Evolutionary conservation across 768 basidiomycete species (phyloP).

Genomic region (Nidularia sp.): DNA sequence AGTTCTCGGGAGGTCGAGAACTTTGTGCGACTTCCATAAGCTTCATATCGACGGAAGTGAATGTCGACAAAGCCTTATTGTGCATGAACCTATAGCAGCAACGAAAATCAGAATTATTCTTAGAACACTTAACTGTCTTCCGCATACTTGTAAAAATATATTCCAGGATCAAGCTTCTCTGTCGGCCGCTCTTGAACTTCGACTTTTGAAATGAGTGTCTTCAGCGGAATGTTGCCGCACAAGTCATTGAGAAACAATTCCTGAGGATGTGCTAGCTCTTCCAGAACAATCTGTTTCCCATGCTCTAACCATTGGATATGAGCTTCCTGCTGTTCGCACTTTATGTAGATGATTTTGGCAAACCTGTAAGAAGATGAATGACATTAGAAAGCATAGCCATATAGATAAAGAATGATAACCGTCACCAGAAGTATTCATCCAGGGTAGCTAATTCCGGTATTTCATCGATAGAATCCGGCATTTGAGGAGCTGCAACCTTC

Average conservation of each 20-base stretch:
- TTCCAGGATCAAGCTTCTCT: constrained; percentile 19
- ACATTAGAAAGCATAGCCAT: not conserved
- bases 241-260: constrained; percentile 61
- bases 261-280: constrained; percentile 55
- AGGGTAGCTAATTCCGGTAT: constrained; percentile 36
- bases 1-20: constrained; percentile 44
- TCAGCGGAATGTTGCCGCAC: constrained; percentile 41
- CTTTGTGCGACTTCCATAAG: constrained; percentile 15
- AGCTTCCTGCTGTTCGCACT: constrained; percentile 32
- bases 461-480: constrained; percentile 27
- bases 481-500: constrained; percentile 18
- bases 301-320: constrained; percentile 81
- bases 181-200: constrained; percentile 30
- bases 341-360: constrained; percentile 55
- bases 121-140: constrained; percentile 1
- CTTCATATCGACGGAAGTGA: constrained; percentile 32
- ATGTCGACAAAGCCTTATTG: constrained; percentile 38
- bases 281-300: constrained; percentile 54
- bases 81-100: constrained; percentile 43
- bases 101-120: not conserved
- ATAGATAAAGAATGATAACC: not conserved
- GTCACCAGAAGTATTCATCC: constrained; percentile 63
- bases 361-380: constrained; percentile 44
- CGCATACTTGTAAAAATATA: constrained; percentile 57
- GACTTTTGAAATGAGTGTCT: constrained; percentile 44